Evolutionary conservation across 2,329 filamentous ascomycete genomes (phyloP).

Genomic region (Aspergillus neotritici): DNA sequence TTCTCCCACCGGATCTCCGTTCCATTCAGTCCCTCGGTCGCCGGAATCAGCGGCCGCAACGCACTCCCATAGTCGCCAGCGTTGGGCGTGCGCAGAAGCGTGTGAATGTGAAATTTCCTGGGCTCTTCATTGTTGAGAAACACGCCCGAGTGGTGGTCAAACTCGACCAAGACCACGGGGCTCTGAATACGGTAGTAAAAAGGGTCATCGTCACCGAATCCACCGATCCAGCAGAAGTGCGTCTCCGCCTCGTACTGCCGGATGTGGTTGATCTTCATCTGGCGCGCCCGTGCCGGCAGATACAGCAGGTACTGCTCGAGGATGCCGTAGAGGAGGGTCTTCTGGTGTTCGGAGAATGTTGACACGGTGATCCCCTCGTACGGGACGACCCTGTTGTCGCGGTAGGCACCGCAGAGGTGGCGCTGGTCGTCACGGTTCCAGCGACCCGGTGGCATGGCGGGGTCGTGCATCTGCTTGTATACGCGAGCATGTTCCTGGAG

Average conservation of each 20-base stretch:
- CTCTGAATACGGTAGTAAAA: slow-evolving; percentile 77
- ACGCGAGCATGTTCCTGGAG: slow-evolving; percentile 50
- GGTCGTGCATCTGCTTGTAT: slow-evolving; percentile 58
- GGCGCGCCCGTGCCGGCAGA: slow-evolving; percentile 53
- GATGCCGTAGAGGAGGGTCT: slow-evolving; percentile 53
- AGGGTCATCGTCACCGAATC: slow-evolving; percentile 58
- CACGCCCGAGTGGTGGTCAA: slow-evolving; percentile 74
- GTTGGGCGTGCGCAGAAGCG: slow-evolving; percentile 65
- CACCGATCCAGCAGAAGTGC: slow-evolving; percentile 73
- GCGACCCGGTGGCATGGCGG: slow-evolving; percentile 54
- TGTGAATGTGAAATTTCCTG: slow-evolving; percentile 75
- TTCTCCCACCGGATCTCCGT: slow-evolving; percentile 33
- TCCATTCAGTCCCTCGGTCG: slow-evolving; percentile 31
- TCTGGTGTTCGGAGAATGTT: slow-evolving; percentile 41
- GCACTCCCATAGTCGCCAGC: slow-evolving; percentile 67
- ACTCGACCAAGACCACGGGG: slow-evolving; percentile 68
- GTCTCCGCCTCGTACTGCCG: slow-evolving; percentile 60
- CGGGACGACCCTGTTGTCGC: slow-evolving; percentile 71
- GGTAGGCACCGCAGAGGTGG: slow-evolving; percentile 70
- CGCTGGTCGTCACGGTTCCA: slow-evolving; percentile 80
- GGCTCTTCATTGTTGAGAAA: slow-evolving; percentile 69
- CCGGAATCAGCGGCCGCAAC: slow-evolving; percentile 35
- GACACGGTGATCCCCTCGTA: slow-evolving; percentile 62
- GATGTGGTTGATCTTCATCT: slow-evolving; percentile 52
- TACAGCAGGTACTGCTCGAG: slow-evolving; percentile 63